phyloP scores from a whole-genome alignment of 495 filamentous ascomycete species.

The Sabuloglossum arenarium region DNA sequence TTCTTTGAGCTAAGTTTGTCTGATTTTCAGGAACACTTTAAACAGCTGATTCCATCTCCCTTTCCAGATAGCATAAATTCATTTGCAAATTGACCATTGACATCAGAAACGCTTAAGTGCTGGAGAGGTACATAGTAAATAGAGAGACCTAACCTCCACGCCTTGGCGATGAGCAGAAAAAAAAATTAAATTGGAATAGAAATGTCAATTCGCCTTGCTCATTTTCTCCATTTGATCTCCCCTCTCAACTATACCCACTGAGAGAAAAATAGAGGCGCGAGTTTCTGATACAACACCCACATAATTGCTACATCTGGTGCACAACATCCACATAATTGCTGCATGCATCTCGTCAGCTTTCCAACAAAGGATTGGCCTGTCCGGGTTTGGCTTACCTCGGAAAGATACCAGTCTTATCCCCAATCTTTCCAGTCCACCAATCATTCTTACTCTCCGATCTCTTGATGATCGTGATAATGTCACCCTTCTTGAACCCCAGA shows the following conservation, averaged over 20 bases:
- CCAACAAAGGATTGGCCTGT: background rate
- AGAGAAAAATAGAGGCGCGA: background rate
- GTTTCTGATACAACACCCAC: background rate
- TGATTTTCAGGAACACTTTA: no score
- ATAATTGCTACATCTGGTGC: constrained; percentile 7
- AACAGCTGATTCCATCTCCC: no score
- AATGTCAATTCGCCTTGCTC: background rate
- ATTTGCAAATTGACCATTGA: no score
- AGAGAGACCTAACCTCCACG: no score
- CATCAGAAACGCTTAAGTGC: no score
- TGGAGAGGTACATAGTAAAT: no score
- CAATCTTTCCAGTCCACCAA: constrained; percentile 66
- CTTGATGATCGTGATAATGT: constrained; percentile 92
- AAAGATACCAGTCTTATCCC: constrained; percentile 24
- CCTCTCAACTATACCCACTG: no score
- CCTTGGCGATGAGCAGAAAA: no score
- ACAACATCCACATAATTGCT: constrained; percentile 5
- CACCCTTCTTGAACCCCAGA: constrained; percentile 89
- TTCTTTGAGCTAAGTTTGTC: no score
- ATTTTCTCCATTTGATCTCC: background rate
- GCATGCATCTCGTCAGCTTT: background rate
- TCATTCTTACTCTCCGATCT: constrained; percentile 80
- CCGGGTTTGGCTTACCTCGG: constrained; percentile 12
- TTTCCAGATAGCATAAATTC: no score
- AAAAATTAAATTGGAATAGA: no score